Evolutionary conservation across 257 asterid genomes (phyloP), one percentile per base, ranked within the genome.

Genomic region (Catharanthus roseus): DNA sequence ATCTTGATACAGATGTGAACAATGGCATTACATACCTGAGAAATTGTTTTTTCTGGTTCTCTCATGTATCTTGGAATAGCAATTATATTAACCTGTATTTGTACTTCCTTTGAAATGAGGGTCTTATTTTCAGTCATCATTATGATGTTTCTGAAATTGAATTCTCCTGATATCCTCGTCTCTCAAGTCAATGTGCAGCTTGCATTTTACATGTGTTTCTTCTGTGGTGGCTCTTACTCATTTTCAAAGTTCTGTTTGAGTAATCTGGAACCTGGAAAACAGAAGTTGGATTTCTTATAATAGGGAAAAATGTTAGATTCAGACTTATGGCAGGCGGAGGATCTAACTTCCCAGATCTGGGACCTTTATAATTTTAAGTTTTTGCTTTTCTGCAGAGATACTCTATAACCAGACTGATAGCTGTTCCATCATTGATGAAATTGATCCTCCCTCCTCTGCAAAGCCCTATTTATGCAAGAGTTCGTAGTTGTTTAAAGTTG

Each of bases 351-450:
- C 67, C 67, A 1, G 16, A 18, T 26, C 55, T 44, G 34, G 66
- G 55, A 11, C 11, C 44, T 63, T 23, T 57, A 7, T 58, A 24
- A 67, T 28, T 41, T 75, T 68, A 10, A 16, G 16, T 39, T 75
- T 38, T 71, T 26, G 67, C 60, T 68, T 64, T 56, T 67, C 63
- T 77, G 61, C 96, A 93, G 98, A 87, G 86, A 45, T 93, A 93
- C 84, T 72, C 77, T 72, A 84, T 93, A 65, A 83, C 75, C 87
- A 85, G 97, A 86, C 89, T 91, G 23, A 82, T 89, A 69, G 92
- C 95, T 66, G 97, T 93, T 77, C 97, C 98, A 55, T 93, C 98
- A 56, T 75, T 93, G 75, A 83, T 91, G 84, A 86, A 86, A 78
- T 78, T 89, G 74, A 77, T 89, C 77, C 84, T 87, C 67, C 96